Evolutionary conservation across 495 filamentous ascomycete species (phyloP).

Genomic region (Saxophila tyrrhenica): DNA sequence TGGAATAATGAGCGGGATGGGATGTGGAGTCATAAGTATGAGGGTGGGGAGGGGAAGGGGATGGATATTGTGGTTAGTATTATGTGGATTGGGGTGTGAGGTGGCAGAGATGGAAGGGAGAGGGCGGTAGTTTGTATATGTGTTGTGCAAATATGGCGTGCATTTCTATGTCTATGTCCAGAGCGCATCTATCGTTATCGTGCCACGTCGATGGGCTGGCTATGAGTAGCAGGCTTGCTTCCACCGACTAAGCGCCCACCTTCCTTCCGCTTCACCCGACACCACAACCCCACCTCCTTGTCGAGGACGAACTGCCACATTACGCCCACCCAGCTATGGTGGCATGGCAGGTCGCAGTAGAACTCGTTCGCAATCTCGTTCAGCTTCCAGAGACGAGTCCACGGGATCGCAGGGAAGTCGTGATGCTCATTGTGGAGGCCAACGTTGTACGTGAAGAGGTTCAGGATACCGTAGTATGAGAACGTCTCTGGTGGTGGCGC

Average conservation of each 20-base stretch:
- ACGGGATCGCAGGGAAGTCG: constrained; percentile 94
- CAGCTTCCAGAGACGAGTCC: constrained; percentile 69
- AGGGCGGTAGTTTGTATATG: background rate
- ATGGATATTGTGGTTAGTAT: constrained; percentile 87
- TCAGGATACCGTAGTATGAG: constrained; percentile 90
- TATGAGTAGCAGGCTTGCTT: constrained; percentile 3
- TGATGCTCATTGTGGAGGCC: constrained; percentile 98
- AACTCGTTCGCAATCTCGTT: constrained; percentile 81
- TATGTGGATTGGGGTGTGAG: constrained; percentile 57
- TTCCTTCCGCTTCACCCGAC: constrained; percentile 82
- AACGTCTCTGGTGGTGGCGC: constrained; percentile 79
- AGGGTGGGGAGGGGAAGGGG: constrained; percentile 68
- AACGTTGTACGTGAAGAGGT: constrained; percentile 91
- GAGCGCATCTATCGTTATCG: background rate
- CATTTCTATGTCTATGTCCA: background rate
- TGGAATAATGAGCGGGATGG: constrained; percentile 97
- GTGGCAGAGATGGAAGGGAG: background rate
- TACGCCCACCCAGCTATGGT: constrained; percentile 82
- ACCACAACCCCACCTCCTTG: constrained; percentile 74
- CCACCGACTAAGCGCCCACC: constrained; percentile 58
- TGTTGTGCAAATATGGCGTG: background rate
- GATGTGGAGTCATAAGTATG: constrained; percentile 96
- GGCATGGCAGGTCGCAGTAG: constrained; percentile 76
- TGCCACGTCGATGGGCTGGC: constrained; percentile 8
- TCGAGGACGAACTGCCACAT: constrained; percentile 94